These are phyloP conservation scores for Akanthomyces muscarius DNA, from an alignment of 2,329 filamentous ascomycete genomes.

Conservation along the genomic window DNA sequence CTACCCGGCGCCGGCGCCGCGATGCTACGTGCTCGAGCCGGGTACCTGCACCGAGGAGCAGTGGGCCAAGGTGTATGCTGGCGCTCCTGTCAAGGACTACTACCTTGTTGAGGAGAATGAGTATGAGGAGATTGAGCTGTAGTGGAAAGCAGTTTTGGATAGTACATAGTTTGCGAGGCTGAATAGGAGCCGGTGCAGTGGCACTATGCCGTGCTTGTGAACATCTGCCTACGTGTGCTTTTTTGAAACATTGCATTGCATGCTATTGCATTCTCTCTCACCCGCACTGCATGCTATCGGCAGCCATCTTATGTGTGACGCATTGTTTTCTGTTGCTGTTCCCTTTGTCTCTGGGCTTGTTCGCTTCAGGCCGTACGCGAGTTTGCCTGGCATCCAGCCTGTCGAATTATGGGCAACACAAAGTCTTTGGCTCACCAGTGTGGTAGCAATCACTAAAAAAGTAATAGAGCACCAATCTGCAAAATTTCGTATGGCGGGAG, in stretches of 20 bases:
- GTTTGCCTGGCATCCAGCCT: not conserved
- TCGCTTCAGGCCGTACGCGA: not conserved
- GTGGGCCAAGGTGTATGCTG: slow-evolving; percentile 45
- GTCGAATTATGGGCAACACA: not conserved
- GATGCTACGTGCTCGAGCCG: slow-evolving; percentile 58
- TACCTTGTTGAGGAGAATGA: slow-evolving; percentile 25
- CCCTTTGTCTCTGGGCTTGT: not conserved
- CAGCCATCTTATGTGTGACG: not conserved
- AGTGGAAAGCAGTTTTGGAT: not conserved
- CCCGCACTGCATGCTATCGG: not conserved
- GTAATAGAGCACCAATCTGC: not conserved
- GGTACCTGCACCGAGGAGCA: slow-evolving; percentile 53
- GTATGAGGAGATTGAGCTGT: slow-evolving; percentile 11
- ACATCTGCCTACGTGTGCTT: not conserved
- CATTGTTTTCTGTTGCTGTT: not conserved
- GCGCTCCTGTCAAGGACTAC: slow-evolving; percentile 46
- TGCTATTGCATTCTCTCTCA: not conserved
- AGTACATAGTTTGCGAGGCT: not conserved
- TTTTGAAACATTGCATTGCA: not conserved
- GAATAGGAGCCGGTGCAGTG: not conserved
- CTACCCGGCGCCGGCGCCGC: slow-evolving; percentile 42
- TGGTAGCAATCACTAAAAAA: not conserved
- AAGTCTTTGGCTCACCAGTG: not conserved
- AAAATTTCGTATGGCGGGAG: not conserved
- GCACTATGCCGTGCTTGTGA: not conserved